Conservation (phyloP, 495 filamentous ascomycete genomes). For the Halenospora varia region DNA sequence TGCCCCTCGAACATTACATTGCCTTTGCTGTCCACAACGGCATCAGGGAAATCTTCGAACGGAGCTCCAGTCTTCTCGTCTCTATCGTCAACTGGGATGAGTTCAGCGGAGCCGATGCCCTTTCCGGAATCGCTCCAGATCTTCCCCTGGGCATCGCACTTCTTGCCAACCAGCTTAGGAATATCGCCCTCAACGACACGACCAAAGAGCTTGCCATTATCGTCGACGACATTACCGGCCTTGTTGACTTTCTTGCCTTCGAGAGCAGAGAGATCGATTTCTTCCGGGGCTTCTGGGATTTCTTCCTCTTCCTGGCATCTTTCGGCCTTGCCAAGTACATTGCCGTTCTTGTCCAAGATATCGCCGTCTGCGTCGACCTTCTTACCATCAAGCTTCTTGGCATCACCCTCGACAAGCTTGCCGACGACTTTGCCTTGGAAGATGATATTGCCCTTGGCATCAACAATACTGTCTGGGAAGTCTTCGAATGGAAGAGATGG, state of each 20-base stretch:
- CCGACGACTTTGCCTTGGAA: conserved; percentile 65
- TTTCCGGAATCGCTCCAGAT: conserved; percentile 72
- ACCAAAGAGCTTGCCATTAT: conserved; percentile 64
- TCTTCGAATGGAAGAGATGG: conserved; percentile 62
- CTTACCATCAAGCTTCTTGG: conserved; percentile 52
- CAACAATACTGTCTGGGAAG: conserved; percentile 64
- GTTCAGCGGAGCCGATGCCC: conserved; percentile 68
- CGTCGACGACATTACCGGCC: conserved; percentile 68
- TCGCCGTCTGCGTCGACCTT: conserved; percentile 58
- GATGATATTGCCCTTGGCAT: conserved; percentile 57
- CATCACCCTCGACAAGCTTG: conserved; percentile 55
- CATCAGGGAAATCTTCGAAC: conserved; percentile 70
- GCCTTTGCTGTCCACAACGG: conserved; percentile 64
- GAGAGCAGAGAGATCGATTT: conserved; percentile 58
- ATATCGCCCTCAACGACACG: conserved; percentile 64
- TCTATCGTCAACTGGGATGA: conserved; percentile 67
- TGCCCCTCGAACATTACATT: conserved; percentile 67
- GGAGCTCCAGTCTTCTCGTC: conserved; percentile 62
- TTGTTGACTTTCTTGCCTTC: conserved; percentile 73
- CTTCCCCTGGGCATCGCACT: conserved; percentile 65
- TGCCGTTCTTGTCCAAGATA: conserved; percentile 57
- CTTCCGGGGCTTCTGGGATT: conserved; percentile 27
- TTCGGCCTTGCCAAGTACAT: conserved; percentile 56
- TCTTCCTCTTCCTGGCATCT: conserved; percentile 48
- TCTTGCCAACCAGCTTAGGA: conserved; percentile 64